Evolutionary conservation across 2,329 filamentous ascomycete species (phyloP), one percentile per base, ranked within the genome.

Genomic region (Fonsecaea monophora): DNA sequence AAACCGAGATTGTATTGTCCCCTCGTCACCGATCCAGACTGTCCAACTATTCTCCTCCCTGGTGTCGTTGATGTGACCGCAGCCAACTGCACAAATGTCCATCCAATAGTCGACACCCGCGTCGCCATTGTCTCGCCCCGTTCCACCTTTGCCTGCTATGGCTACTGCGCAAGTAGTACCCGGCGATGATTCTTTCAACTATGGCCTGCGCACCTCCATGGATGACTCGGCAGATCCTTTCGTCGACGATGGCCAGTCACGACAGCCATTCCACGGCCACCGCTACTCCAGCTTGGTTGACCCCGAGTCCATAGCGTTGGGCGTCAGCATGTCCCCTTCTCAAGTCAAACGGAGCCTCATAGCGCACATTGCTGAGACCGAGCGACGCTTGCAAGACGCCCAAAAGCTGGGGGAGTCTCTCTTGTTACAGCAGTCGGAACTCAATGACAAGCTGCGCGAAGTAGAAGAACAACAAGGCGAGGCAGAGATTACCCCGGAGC

Each of bases 351-450:
- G 91, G 71, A 93, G 93, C 53, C 84, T 99, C 53, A 90, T 97
- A 78, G 92, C 94, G 60, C 95, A 98, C 79, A 85, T 99, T 56
- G 89, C 91, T 69, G 95, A 99, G 78, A 97, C 94, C 0, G 92
- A 97, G 74, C 90, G 93, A 66, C 88, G 94, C 66, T 89, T 99
- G 70, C 91, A 96, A 75, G 94, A 98, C 77, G 92, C 94, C 5
- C 95, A 92, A 34, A 93, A 91, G 75, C 82, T 99, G 48, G 95
- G 95, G 70, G 95, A 90, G 30, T 90, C 92, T 9, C 85, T 99
- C 34, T 87, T 98, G 30, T 87, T 94, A 70, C 95, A 98, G 81
- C 90, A 92, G 72, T 90, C 90, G 76, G 89, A 96, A 70, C 85
- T 99, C 66, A 87, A 88, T 53, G 91, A 96, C 53, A 89, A 91